Evolutionary conservation across 495 filamentous ascomycete genomes (phyloP).

Genomic region (Penicillium coffeae): DNA sequence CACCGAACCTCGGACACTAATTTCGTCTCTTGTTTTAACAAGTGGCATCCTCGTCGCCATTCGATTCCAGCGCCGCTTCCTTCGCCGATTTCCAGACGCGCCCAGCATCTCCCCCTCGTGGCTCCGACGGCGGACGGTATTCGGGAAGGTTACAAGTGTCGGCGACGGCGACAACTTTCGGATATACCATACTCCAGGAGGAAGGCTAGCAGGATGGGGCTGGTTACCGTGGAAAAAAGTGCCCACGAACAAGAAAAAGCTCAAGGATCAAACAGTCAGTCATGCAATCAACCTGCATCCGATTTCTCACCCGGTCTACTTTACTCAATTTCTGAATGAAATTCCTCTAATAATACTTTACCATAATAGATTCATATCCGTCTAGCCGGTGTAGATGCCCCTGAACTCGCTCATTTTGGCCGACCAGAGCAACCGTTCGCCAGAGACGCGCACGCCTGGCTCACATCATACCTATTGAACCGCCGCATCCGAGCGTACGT

Average conservation of each 20-base stretch:
- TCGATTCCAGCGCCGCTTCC: conserved; percentile 55
- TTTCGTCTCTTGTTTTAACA: conserved; percentile 68
- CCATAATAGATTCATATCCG: conserved; percentile 65
- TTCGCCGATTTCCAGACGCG: conserved; percentile 76
- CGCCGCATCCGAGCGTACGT: conserved; percentile 75
- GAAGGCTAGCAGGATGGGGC: conserved; percentile 81
- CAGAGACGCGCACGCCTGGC: conserved; percentile 73
- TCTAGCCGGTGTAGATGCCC: conserved; percentile 88
- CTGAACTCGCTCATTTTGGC: conserved; percentile 89
- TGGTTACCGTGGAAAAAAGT: conserved; percentile 76
- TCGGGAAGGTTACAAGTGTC: conserved; percentile 86
- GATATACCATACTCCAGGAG: conserved; percentile 90
- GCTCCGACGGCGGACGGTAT: conserved; percentile 68
- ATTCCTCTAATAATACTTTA: not conserved
- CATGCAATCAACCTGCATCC: not conserved
- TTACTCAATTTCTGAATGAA: too few relatives aligned
- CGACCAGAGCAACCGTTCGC: conserved; percentile 79
- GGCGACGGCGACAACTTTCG: conserved; percentile 96
- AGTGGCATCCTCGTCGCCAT: conserved; percentile 56
- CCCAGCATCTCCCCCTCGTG: conserved; percentile 61
- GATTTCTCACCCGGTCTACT: too few relatives aligned
- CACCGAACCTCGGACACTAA: conserved; percentile 59
- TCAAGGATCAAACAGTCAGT: conserved; percentile 75
- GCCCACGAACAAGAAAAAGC: conserved; percentile 58
- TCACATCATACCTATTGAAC: conserved; percentile 66